These are phyloP conservation scores for Malassezia sp. DNA, from an alignment of 1,284 basidiomycete species.

Conservation along the genomic window DNA sequence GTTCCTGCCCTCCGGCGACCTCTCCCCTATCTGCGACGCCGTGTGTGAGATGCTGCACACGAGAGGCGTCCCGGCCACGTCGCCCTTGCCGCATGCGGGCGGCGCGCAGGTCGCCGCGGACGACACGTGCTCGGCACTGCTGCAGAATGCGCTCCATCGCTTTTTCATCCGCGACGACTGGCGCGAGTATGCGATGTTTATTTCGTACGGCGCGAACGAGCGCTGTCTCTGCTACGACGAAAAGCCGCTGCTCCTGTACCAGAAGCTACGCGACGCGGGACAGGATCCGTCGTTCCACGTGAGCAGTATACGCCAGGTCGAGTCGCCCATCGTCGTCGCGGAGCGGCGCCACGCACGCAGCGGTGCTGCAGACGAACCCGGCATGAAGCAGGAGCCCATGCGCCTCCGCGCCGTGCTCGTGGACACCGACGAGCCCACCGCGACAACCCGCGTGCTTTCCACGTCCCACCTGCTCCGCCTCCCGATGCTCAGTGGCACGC, in stretches of 20 bases:
- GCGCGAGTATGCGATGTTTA: conserved; percentile 98
- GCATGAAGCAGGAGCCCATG: conserved; percentile 9
- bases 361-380: too few species aligned
- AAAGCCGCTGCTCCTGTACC: conserved; percentile 89
- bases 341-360: conserved; percentile 15
- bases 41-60: too few species aligned
- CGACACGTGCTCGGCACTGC: conserved; percentile 93
- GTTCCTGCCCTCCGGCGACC: too few species aligned
- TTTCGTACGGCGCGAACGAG: conserved; percentile 83
- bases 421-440: not conserved
- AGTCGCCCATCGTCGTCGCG: conserved; percentile 60
- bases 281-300: conserved; percentile 99
- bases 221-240: conserved; percentile 95
- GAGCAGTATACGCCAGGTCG: conserved; percentile 89
- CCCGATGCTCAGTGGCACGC: not conserved
- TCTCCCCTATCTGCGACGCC: too few species aligned
- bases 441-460: not conserved
- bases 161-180: conserved; percentile 98
- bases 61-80: too few species aligned
- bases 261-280: conserved; percentile 89
- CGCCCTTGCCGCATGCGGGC: too few species aligned
- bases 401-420: conserved; percentile 3
- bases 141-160: conserved; percentile 93
- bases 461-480: not conserved
- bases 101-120: conserved; percentile 57